These are phyloP conservation scores for Fusarium sp. DNA, from an alignment of 2,329 filamentous ascomycete species.

Conservation along the genomic window DNA sequence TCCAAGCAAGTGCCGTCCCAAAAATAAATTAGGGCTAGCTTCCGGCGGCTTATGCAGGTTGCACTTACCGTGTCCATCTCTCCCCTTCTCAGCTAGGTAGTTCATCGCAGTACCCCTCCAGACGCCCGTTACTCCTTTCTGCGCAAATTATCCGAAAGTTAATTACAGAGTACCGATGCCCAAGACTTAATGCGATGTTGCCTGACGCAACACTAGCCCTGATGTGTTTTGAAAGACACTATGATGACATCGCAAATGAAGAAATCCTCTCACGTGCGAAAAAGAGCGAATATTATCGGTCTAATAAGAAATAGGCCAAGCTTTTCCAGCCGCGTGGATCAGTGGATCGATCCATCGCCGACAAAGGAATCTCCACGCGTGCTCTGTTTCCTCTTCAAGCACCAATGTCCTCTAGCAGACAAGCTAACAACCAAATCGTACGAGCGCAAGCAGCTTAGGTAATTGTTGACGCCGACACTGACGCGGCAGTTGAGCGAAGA, in stretches of 20 bases:
- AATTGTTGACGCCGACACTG: conserved; percentile 3
- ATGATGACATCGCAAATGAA: background rate
- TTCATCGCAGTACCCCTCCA: background rate
- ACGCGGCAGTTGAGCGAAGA: conserved; percentile 1
- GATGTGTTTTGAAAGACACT: too few relatives aligned
- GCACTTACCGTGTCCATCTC: background rate
- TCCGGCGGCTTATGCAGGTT: background rate
- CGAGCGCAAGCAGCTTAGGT: background rate
- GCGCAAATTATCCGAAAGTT: background rate
- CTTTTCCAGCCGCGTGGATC: background rate
- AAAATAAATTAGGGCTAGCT: background rate
- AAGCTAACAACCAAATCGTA: background rate
- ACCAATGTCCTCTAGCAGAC: background rate
- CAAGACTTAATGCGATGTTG: too few relatives aligned
- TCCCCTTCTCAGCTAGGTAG: background rate
- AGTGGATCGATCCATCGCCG: background rate
- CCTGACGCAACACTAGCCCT: too few relatives aligned
- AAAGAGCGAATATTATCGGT: background rate
- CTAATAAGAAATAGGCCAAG: background rate
- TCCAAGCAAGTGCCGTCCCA: background rate
- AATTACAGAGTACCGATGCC: background rate
- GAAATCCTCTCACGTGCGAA: background rate
- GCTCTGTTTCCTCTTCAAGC: conserved; percentile 13
- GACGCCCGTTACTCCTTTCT: too few relatives aligned
- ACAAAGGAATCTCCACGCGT: background rate